These are phyloP conservation scores for Herpetospermum pedunculosum DNA, from an alignment of 306 rosid genomes.

Conservation along the genomic window DNA sequence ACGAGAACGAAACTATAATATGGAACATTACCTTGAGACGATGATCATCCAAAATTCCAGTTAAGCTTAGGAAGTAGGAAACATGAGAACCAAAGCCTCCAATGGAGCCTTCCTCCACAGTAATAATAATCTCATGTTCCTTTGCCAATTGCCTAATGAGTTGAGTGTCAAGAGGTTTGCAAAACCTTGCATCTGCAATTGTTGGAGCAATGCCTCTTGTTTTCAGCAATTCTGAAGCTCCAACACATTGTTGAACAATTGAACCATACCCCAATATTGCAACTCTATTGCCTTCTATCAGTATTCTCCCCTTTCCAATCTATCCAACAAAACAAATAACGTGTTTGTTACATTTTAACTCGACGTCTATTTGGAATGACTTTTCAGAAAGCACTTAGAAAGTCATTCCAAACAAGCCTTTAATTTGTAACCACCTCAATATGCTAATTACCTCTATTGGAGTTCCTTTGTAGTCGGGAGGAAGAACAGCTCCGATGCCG, in stretches of 20 bases:
- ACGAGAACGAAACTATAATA: not conserved
- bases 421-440: not conserved
- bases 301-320: slow-evolving; percentile 80
- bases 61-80: slow-evolving; percentile 55
- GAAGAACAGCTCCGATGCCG: slow-evolving; percentile 62
- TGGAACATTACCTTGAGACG: slow-evolving; percentile 47
- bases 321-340: slow-evolving; percentile 16
- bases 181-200: slow-evolving; percentile 89
- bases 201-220: slow-evolving; percentile 40
- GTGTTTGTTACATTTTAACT: not conserved
- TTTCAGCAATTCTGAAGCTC: slow-evolving; percentile 57
- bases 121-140: slow-evolving; percentile 70
- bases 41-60: slow-evolving; percentile 67
- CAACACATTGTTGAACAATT: slow-evolving; percentile 53
- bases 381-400: no score
- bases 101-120: slow-evolving; percentile 81
- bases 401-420: no score
- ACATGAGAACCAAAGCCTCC: slow-evolving; percentile 98
- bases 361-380: no score
- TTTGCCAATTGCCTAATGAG: slow-evolving; percentile 51
- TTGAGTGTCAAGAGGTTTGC: slow-evolving; percentile 75
- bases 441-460: slow-evolving; percentile 67
- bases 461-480: slow-evolving; percentile 55
- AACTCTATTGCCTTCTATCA: slow-evolving; percentile 57
- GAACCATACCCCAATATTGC: slow-evolving; percentile 78